phyloP scores from a whole-genome alignment of 306 rosid genomes.

The Prunus mongolica region DNA sequence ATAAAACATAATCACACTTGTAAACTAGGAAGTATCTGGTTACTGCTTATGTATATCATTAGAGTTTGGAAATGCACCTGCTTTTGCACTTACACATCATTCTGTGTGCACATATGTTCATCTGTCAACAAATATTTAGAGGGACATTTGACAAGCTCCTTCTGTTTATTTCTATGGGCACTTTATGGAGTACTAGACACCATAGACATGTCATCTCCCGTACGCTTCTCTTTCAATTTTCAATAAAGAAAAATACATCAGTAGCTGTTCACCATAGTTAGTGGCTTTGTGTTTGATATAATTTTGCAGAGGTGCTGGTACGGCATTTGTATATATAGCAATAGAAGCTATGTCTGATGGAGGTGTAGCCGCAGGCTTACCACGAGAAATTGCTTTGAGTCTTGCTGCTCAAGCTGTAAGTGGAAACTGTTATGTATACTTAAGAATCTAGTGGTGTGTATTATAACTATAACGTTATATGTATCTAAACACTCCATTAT shows the following conservation, averaged over 20 bases:
- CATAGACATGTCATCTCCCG: background rate
- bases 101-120: too few species aligned
- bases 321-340: constrained; percentile 76
- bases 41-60: background rate
- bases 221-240: background rate
- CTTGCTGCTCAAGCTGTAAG: constrained; percentile 97
- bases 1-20: background rate
- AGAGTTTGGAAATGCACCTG: background rate
- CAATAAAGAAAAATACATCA: background rate
- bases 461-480: background rate
- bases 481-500: background rate
- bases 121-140: too few species aligned
- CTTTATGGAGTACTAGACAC: too few species aligned
- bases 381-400: constrained; percentile 74
- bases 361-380: constrained; percentile 98
- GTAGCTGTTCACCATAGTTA: background rate
- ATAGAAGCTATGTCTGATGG: constrained; percentile 98
- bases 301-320: constrained; percentile 81
- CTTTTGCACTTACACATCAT: too few species aligned
- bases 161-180: too few species aligned
- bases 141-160: too few species aligned
- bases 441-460: background rate
- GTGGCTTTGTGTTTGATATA: background rate
- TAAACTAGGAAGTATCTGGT: background rate
- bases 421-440: constrained; percentile 7